Conservation (phyloP, 75 land plant genomes). For the Pinus tabuliformis region DNA sequence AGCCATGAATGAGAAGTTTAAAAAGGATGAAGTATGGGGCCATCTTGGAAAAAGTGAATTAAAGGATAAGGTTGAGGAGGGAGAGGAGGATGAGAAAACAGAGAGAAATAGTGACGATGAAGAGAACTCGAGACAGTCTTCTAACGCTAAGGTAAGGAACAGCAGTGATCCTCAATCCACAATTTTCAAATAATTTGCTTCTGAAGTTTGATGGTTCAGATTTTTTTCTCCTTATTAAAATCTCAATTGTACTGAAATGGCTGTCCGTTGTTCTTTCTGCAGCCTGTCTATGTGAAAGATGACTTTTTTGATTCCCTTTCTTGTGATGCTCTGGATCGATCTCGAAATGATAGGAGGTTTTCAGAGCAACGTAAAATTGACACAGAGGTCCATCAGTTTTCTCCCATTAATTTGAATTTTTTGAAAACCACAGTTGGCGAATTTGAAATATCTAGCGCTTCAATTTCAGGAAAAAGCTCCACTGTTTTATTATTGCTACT, state of each 20-base stretch:
- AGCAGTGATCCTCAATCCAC: background rate
- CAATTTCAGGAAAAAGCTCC: background rate
- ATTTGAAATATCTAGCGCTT: background rate
- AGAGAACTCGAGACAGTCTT: background rate
- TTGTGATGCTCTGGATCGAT: slow-evolving; percentile 56
- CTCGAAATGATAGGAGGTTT: slow-evolving; percentile 60
- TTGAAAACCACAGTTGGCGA: background rate
- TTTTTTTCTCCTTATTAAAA: background rate
- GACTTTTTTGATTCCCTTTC: slow-evolving; percentile 94
- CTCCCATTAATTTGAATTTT: background rate
- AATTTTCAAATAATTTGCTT: background rate
- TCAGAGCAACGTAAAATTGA: slow-evolving; percentile 86
- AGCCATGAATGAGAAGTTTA: slow-evolving; percentile 98
- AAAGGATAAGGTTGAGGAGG: slow-evolving; percentile 19
- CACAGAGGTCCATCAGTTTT: slow-evolving; percentile 62
- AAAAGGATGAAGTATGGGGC: slow-evolving; percentile 98
- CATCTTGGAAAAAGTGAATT: slow-evolving; percentile 56
- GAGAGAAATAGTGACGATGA: slow-evolving; percentile 20
- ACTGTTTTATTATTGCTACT: background rate
- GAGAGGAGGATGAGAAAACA: slow-evolving; percentile 32
- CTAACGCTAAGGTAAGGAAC: background rate
- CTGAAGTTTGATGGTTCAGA: background rate
- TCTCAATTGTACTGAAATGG: background rate
- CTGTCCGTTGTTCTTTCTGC: slow-evolving; percentile 6
- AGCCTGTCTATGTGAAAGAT: slow-evolving; percentile 82